Evolutionary conservation across 2,329 filamentous ascomycete genomes (phyloP).

Genomic region (Hypomyces perniciosus): DNA sequence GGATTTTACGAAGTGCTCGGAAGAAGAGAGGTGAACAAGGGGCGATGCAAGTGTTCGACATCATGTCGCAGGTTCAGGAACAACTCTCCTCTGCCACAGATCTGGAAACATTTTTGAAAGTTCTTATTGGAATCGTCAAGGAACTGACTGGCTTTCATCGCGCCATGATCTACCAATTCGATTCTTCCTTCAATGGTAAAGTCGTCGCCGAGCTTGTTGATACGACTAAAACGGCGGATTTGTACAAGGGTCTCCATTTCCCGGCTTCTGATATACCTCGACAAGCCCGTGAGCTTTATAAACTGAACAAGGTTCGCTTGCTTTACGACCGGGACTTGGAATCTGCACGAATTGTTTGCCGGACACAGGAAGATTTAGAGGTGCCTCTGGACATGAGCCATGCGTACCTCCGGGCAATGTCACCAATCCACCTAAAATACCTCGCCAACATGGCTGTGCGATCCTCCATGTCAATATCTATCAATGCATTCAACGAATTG

Average conservation of each 20-base stretch:
- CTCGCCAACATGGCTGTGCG: slow-evolving; percentile 82
- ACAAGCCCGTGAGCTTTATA: slow-evolving; percentile 84
- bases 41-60: slow-evolving; percentile 85
- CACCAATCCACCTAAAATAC: slow-evolving; percentile 84
- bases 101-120: slow-evolving; percentile 69
- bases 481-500: slow-evolving; percentile 76
- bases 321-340: slow-evolving; percentile 79
- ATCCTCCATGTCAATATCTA: slow-evolving; percentile 92
- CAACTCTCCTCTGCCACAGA: slow-evolving; percentile 68
- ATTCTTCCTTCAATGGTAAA: slow-evolving; percentile 72
- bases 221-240: slow-evolving; percentile 68
- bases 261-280: slow-evolving; percentile 81
- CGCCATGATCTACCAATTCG: slow-evolving; percentile 91
- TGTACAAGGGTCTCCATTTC: slow-evolving; percentile 84
- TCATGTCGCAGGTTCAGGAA: slow-evolving; percentile 87
- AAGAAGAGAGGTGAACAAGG: slow-evolving; percentile 72
- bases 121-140: slow-evolving; percentile 78
- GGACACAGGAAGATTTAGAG: slow-evolving; percentile 66
- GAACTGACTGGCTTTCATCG: slow-evolving; percentile 87
- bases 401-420: slow-evolving; percentile 81
- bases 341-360: slow-evolving; percentile 76
- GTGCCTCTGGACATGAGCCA: slow-evolving; percentile 76
- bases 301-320: slow-evolving; percentile 80
- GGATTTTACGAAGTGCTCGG: slow-evolving; percentile 67
- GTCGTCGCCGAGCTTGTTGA: slow-evolving; percentile 86